Base-by-base conservation (phyloP, 2,329 filamentous ascomycete species). In the Botrytis aclada region DNA sequence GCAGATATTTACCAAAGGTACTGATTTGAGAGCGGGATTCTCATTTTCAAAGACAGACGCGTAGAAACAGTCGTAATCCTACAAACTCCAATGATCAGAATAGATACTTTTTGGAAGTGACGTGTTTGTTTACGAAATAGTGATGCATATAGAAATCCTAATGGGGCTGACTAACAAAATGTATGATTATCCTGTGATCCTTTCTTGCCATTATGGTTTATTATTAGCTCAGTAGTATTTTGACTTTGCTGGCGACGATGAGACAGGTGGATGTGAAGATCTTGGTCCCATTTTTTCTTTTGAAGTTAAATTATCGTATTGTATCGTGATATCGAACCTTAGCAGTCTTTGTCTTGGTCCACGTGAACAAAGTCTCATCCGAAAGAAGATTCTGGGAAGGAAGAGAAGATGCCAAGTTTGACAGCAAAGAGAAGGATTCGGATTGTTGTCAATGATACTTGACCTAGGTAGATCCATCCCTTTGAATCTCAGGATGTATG, bases 31-130 rank as follows among this genome's bases (percentile, higher is more conserved):
- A 3, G 86, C 84, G 0, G 94, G 93, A 76, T 92, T 90, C 80
- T 92, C 91, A 76, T 91, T 91, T 83, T 98, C 94, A 77, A 96
- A 91, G 14, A 81, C 94, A 67, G 94, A 93, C 34, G 95, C 95
- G 82, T 98, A 98, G 85, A 98, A 98, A 84, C 93, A 97, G 84
- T 95, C 93, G 81, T 94, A 93, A 82, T 93, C 90, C 89, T 92
- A 39, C 14, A 18, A 8, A 67, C 41, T 32, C 12, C 34, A 39
- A 60, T 51, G 51, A 51, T 72, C 47, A 72, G 63, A 60, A 72
- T 61, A 69, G 63, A 43, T 37, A 47, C 12, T 18, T 14, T 34
- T 60, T 39, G 34, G 51, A 56, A 58, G 34, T 69, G 29, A 66
- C 62, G 61, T 71, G 70, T n/a, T 37, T 71, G 20, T 43, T 67